Evolutionary conservation across 1,139 yeast genomes (phyloP).

Genomic region (Debaryomyces fabryi): DNA sequence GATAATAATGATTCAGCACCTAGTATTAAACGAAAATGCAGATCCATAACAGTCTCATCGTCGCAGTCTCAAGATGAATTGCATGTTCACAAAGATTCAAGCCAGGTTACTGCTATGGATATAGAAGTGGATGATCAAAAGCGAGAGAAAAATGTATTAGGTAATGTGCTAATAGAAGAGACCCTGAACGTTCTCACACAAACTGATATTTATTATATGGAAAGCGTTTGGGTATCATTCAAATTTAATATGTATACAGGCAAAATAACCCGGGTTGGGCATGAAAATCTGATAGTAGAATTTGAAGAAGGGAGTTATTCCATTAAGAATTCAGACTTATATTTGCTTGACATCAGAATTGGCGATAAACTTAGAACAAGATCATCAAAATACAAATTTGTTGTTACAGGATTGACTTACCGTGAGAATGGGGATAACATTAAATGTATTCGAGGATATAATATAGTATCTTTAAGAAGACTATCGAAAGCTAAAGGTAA

Average conservation of each 20-base stretch:
- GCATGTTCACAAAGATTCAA: neutral
- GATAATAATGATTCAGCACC: neutral
- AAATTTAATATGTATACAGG: constrained; percentile 44
- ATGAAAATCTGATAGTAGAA: constrained; percentile 31
- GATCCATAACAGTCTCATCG: neutral
- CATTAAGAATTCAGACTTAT: constrained; percentile 33
- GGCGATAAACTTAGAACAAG: constrained; percentile 34
- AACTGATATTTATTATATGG: constrained; percentile 19
- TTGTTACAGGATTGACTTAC: constrained; percentile 47
- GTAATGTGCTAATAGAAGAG: constrained; percentile 24
- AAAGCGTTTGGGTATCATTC: constrained; percentile 42
- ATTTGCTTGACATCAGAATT: constrained; percentile 37
- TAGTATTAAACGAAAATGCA: neutral
- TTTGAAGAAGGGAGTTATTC: constrained; percentile 36
- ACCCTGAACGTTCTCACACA: constrained; percentile 21
- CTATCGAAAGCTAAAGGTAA: constrained; percentile 19
- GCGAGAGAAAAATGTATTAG: neutral
- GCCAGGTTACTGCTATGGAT: neutral
- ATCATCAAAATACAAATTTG: constrained; percentile 26
- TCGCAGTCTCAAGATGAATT: neutral
- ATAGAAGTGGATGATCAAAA: neutral
- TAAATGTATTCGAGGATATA: constrained; percentile 62
- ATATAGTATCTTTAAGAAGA: constrained; percentile 42
- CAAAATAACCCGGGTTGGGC: constrained; percentile 20
- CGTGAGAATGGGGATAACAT: constrained; percentile 26